These are phyloP conservation scores for Ascobolus immersus DNA, from an alignment of 495 filamentous ascomycete species.

Conservation along the genomic window DNA sequence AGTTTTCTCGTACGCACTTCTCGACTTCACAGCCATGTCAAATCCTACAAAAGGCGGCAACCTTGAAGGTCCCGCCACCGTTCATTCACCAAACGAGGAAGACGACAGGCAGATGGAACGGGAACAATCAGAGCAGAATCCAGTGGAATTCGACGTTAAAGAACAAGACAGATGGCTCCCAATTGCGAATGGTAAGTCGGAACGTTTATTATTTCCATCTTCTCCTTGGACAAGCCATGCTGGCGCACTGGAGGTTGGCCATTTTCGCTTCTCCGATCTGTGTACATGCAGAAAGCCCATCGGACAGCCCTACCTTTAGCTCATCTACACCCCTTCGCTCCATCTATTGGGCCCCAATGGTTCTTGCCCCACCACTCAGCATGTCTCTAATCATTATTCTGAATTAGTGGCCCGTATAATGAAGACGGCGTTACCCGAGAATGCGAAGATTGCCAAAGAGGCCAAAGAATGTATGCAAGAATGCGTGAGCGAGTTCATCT, in stretches of 20 bases:
- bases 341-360: too few species aligned
- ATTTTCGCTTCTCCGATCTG: background rate
- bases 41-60: too few species aligned
- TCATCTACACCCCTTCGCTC: background rate
- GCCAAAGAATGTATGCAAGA: slow-evolving; percentile 99
- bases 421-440: slow-evolving; percentile 89
- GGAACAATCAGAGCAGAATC: slow-evolving; percentile 36
- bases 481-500: slow-evolving; percentile 99
- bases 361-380: too few species aligned
- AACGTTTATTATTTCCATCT: slow-evolving; percentile 22
- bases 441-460: slow-evolving; percentile 97
- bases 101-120: slow-evolving; percentile 63
- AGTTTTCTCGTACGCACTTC: too few species aligned
- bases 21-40: too few species aligned
- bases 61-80: too few species aligned
- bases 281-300: background rate
- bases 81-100: too few species aligned
- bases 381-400: slow-evolving; percentile 23
- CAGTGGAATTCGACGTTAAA: slow-evolving; percentile 94
- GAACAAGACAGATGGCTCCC: slow-evolving; percentile 98
- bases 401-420: slow-evolving; percentile 92
- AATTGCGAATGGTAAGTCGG: slow-evolving; percentile 97
- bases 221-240: slow-evolving; percentile 14
- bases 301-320: background rate
- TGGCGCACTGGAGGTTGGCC: background rate